Evolutionary conservation across 2,329 filamentous ascomycete species (phyloP).

Genomic region (Colletotrichum destructivum): DNA sequence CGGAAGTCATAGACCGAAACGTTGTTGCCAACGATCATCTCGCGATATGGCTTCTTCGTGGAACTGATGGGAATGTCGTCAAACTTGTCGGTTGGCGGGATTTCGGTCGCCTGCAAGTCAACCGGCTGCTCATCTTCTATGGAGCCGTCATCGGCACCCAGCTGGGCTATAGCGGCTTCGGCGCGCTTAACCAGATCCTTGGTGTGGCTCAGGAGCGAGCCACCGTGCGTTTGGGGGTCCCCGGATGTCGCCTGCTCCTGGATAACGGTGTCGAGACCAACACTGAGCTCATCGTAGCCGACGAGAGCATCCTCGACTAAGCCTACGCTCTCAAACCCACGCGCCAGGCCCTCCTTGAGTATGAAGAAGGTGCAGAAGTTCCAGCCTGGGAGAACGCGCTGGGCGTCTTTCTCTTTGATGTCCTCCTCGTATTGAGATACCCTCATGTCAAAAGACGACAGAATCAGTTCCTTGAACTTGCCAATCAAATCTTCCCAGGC

Average conservation of each 20-base stretch:
- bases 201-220: conserved; percentile 80
- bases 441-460: conserved; percentile 90
- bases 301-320: conserved; percentile 95
- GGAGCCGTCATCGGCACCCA: conserved; percentile 48
- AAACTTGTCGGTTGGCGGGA: conserved; percentile 55
- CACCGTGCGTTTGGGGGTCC: conserved; percentile 76
- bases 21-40: conserved; percentile 93
- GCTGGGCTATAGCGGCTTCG: conserved; percentile 64
- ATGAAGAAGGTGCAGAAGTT: conserved; percentile 99
- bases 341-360: conserved; percentile 92
- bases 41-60: conserved; percentile 85
- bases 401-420: conserved; percentile 92
- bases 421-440: conserved; percentile 98
- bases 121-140: conserved; percentile 61
- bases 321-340: conserved; percentile 96
- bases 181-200: conserved; percentile 78
- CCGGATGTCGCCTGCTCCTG: conserved; percentile 77
- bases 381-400: conserved; percentile 91
- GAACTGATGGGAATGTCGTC: conserved; percentile 75
- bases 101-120: conserved; percentile 64
- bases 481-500: conserved; percentile 88
- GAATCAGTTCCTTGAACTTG: conserved; percentile 89
- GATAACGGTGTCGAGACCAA: conserved; percentile 87
- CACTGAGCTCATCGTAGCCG: conserved; percentile 93
- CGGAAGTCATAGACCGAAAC: conserved; percentile 97